Conservation (phyloP, 768 basidiomycete species). For the Amanita rubescens region DNA sequence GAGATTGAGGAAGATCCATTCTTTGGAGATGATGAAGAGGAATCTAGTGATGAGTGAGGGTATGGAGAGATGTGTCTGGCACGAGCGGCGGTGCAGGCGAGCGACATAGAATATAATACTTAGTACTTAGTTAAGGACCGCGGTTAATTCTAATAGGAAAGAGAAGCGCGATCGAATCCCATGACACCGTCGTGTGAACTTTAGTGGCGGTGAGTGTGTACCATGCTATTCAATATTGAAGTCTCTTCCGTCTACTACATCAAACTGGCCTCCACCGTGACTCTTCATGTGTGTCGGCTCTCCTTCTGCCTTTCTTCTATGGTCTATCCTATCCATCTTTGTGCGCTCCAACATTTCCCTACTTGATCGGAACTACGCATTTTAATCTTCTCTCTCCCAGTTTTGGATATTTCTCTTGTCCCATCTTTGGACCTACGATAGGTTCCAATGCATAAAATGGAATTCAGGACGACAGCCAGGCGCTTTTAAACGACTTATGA, state of each 20-base stretch:
- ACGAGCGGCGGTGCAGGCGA: not conserved
- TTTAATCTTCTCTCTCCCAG: slow-evolving; percentile 29
- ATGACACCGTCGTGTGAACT: not conserved
- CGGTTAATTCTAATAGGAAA: not conserved
- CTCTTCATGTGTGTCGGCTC: slow-evolving; percentile 64
- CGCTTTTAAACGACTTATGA: slow-evolving; percentile 86
- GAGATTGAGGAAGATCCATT: slow-evolving; percentile 29
- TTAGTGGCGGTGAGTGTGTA: slow-evolving; percentile 2
- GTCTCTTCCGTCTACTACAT: not conserved
- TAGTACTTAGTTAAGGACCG: too few species aligned
- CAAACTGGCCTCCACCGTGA: slow-evolving; percentile 23
- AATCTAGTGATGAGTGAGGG: too few species aligned
- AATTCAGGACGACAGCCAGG: slow-evolving; percentile 71
- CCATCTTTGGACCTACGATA: slow-evolving; percentile 80
- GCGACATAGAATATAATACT: too few species aligned
- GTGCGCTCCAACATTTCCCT: too few species aligned
- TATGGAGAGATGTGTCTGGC: too few species aligned
- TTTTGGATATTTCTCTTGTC: slow-evolving; percentile 60
- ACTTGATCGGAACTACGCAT: too few species aligned
- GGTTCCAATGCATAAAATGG: slow-evolving; percentile 70
- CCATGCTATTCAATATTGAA: not conserved
- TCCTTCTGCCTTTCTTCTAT: slow-evolving; percentile 66
- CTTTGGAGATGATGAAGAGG: slow-evolving; percentile 35
- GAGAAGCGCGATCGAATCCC: not conserved
- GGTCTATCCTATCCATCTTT: slow-evolving; percentile 62